These are phyloP conservation scores for Ascoidea asiatica DNA, from an alignment of 805 yeast species.

Conservation along the genomic window DNA sequence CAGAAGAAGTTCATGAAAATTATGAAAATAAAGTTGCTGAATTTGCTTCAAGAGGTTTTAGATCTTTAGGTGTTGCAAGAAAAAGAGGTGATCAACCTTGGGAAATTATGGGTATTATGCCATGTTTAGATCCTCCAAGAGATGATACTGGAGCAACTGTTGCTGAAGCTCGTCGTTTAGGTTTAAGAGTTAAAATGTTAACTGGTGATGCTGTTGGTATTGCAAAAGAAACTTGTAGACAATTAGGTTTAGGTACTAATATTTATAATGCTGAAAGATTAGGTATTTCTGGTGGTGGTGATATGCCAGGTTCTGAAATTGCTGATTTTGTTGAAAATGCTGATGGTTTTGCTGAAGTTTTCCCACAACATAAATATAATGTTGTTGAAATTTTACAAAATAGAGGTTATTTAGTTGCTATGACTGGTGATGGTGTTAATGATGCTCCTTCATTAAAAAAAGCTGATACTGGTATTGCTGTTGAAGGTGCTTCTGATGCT, in stretches of 20 bases:
- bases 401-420: conserved; percentile 93
- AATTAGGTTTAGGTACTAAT: conserved; percentile 90
- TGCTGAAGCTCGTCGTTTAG: conserved; percentile 77
- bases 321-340: conserved; percentile 95
- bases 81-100: conserved; percentile 96
- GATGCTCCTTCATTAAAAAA: conserved; percentile 95
- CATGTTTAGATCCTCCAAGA: conserved; percentile 98
- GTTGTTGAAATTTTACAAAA: conserved; percentile 89
- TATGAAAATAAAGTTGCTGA: conserved; percentile 94
- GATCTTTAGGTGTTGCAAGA: conserved; percentile 97
- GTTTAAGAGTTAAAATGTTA: conserved; percentile 92
- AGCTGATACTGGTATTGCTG: conserved; percentile 94
- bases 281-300: conserved; percentile 91
- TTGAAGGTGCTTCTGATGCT: conserved; percentile 95
- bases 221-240: conserved; percentile 95
- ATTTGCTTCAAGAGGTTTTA: conserved; percentile 95
- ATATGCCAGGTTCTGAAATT: conserved; percentile 92
- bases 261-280: conserved; percentile 91
- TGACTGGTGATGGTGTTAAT: conserved; percentile 99
- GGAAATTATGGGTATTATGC: conserved; percentile 96
- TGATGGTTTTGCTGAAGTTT: conserved; percentile 95
- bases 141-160: conserved; percentile 93
- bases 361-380: conserved; percentile 94
- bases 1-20: conserved; percentile 84
- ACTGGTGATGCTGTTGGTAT: conserved; percentile 99